A percentile compares a stretch with the other conserved stretches of the same genome.
Conservation (phyloP, 441 rosid species). For the Rhodomyrtus psidioides region DNA sequence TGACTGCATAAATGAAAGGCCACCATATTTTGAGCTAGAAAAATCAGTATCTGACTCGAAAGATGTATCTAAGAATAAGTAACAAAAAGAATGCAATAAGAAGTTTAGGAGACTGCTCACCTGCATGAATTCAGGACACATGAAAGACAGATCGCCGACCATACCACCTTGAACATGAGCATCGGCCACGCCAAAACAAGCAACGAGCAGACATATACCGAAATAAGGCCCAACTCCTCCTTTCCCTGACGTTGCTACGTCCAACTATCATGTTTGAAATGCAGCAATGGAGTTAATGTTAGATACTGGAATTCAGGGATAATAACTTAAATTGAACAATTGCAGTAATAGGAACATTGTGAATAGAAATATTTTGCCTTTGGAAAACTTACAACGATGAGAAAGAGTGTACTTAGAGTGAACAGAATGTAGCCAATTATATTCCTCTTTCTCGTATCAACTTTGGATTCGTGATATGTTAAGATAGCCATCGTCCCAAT, state of each 20-base stretch:
- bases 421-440: conserved; percentile 47
- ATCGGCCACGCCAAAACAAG: conserved; percentile 62
- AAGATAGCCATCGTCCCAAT: conserved; percentile 41
- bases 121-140: conserved; percentile 81
- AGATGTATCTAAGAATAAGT: neutral
- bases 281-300: neutral
- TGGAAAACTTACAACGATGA: conserved; percentile 45
- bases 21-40: neutral
- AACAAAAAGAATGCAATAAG: neutral
- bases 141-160: conserved; percentile 78
- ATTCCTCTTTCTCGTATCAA: conserved; percentile 49
- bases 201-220: conserved; percentile 52
- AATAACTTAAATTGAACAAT: neutral
- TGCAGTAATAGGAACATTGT: neutral
- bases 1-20: conserved; percentile 29
- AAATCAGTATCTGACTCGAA: neutral
- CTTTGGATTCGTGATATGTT: conserved; percentile 45
- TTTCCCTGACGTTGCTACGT: conserved; percentile 48
- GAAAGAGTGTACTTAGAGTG: conserved; percentile 44
- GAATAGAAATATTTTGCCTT: neutral
- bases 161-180: conserved; percentile 80
- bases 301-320: neutral
- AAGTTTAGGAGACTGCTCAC: conserved; percentile 13
- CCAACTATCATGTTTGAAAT: conserved; percentile 35
- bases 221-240: conserved; percentile 62